Base-by-base conservation (phyloP, 192 early-diverging fungal species). In the Rhizoclosmatium globosum region DNA sequence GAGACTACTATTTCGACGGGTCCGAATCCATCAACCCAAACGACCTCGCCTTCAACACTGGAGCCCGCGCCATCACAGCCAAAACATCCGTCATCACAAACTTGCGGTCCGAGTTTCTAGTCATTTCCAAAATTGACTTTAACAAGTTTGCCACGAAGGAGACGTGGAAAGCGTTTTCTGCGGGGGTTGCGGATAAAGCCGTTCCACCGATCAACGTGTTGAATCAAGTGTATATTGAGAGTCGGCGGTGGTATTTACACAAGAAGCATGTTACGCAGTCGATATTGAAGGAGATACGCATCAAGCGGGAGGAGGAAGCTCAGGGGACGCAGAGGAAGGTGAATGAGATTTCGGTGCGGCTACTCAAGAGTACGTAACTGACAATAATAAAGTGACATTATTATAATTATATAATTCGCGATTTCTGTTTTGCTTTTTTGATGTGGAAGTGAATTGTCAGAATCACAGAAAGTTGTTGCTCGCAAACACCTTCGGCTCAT, bases 101-200 rank as follows among this genome's bases (percentile, higher is more conserved):
- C 56, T 15, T 64, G 19, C 70, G 77, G 47, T 50, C 31, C 46
- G 76, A 80, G 50, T 41, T 81, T 11, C 60, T 84, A 44, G 58
- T 60, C 41, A 84, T 84, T 17, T 74, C 79, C 2, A 84, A 84
- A 67, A 39, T 81, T 1, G 82, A 84, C 68, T 84, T 84, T 44
- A 80, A 81, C 38, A 80, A 80, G 65, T 75, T 84, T 65, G 82
- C 82, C 0, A 71, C 79, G 13, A 64, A 69, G 39, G 50, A 68
- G 3, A 84, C 82, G 2, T 81, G 79, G 82, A 48, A 61, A 57
- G 46, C 39, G 39, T 69, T 81, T 47, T 42, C 47, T 3, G 58
- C 76, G 13, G 81, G 66, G 61, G 17, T 56, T 2, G 19, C 61
- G 6, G 77, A 70, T 11, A 68, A 71, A 19, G 59, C 58, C 15